Base-by-base conservation (phyloP, 164 flowering plant genomes). In the Umbilicus rupestris region DNA sequence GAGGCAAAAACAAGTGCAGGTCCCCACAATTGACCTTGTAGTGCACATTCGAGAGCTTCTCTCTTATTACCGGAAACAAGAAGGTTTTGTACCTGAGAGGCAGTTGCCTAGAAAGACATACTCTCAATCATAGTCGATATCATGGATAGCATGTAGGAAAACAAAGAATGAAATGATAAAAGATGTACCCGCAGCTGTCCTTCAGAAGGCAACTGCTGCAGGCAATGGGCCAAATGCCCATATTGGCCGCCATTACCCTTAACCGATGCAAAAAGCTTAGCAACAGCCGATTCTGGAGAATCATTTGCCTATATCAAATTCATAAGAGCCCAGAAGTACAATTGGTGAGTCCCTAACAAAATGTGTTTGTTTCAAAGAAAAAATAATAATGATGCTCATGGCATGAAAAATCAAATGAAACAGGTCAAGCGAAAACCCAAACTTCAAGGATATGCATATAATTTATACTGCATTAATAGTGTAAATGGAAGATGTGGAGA, bases 21-120 rank as follows among this genome's bases (percentile, higher is more conserved):
- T 39, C 97, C 96, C 99, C 99, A 95, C 68, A 95, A 75, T 71
- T 95, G 97, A 75, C 97, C 96, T 76, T 86, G 89, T 72, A 82
- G 87, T 68, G 99, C 99, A 86, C 87, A 83, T 28, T 82, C 85
- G 20, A 95, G 76, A 75, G 99, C 99, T 74, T 92, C 97, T 71
- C 71, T 81, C 73, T 83, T 87, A 75, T 81, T 84, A 71, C 99
- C 99, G 76, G 97, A 80, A 63, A 91, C 96, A 72, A 94, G 87
- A 82, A 91, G 97, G 69, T 76, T 82, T 73, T 94, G 96, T 50
- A 94, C 96, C 78, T 92, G 94, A 74, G 78, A 75, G 52, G 99
- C 97, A 70, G 97, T 81, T 69, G 83, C 90, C 99, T 94, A 69
- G 71, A 68, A 30, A 73, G 86, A 84, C 28, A 69, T 31, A 1